Evolutionary conservation across 1,284 basidiomycete genomes (phyloP), one percentile per base, ranked within the genome.

Genomic region (Moniliella sp.): DNA sequence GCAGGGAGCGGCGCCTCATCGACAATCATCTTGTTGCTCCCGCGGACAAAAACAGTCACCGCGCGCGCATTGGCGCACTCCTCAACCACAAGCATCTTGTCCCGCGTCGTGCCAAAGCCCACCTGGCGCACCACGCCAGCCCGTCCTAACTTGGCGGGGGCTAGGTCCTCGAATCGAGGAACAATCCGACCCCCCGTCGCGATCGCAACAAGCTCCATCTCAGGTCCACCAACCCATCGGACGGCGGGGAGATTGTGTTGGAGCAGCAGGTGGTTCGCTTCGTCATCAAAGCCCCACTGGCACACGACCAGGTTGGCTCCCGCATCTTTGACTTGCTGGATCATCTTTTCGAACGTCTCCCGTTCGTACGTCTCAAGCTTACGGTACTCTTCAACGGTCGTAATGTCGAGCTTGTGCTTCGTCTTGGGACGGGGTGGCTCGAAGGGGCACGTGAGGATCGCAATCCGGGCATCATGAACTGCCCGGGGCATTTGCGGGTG

Each of bases 261-360:
- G 76, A 97, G 82, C 48, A 97, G 65, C 54, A 97, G 54, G 61
- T 97, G 88, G 62, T 97, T 97, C 35, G 88, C 88, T 66, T 97
- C 88, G 61, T 97, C 91, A 57, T 97, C 88, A 61, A 97, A 97
- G 43, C 88, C 88, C 88, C 88, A 97, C 62, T 97, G 91, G 64
- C 88, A 97, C 50, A 97, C 91, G 47, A 97, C 88, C 36, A 97
- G 65, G 64, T 97, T 97, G 15, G 91, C 86, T 18, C 91, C 88
- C n/a, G 83, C 78, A 55, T 93, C 78, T 65, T 94, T 93, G 45
- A 97, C 86, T 58, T 73, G 70, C 64, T 79, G 78, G 65, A 97
- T 94, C 91, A 97, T 97, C 55, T 84, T 76, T 48, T 73, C 69
- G 55, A 97, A 97, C 66, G 88, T 97, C 54, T 78, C 75, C 65